phyloP scores from a whole-genome alignment of 805 yeast species.

The Myxozyma mucilagina region DNA sequence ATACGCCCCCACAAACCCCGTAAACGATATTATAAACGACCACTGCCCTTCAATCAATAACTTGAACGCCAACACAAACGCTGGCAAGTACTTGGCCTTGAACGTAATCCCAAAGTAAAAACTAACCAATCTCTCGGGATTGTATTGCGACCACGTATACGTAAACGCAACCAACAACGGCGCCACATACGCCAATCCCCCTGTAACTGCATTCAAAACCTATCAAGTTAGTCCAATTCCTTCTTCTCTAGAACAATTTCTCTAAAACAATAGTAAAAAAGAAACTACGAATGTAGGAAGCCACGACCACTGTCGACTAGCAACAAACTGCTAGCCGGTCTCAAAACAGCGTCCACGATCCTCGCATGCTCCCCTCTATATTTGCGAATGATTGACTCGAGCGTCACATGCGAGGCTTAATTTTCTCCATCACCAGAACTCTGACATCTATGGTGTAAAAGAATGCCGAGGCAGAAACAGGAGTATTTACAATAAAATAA shows the following conservation, averaged over 20 bases:
- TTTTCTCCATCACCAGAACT: constrained; percentile 42
- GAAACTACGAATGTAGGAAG: constrained; percentile 23
- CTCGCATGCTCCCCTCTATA: constrained; percentile 13
- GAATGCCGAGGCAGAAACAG: constrained; percentile 42
- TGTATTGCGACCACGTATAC: constrained; percentile 45
- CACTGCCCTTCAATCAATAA: constrained; percentile 37
- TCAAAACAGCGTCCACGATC: constrained; percentile 32
- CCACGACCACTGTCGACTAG: constrained; percentile 32
- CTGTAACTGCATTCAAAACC: constrained; percentile 26
- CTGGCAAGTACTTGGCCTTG: constrained; percentile 40
- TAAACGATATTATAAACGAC: constrained; percentile 33
- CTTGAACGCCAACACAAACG: constrained; percentile 37
- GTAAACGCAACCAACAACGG: constrained; percentile 40
- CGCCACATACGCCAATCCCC: constrained; percentile 34
- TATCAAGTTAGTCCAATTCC: neutral
- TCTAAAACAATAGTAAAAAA: neutral
- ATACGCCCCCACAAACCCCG: constrained; percentile 41
- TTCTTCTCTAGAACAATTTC: neutral
- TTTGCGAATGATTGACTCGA: constrained; percentile 32
- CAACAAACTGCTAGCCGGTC: constrained; percentile 23
- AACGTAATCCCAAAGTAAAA: constrained; percentile 38
- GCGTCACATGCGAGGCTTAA: constrained; percentile 31
- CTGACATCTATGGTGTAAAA: constrained; percentile 34
- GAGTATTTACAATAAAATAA: constrained; percentile 30
- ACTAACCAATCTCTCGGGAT: constrained; percentile 36